These are phyloP conservation scores for Fusarium circinatum DNA, from an alignment of 2,329 filamentous ascomycete genomes.

Conservation along the genomic window DNA sequence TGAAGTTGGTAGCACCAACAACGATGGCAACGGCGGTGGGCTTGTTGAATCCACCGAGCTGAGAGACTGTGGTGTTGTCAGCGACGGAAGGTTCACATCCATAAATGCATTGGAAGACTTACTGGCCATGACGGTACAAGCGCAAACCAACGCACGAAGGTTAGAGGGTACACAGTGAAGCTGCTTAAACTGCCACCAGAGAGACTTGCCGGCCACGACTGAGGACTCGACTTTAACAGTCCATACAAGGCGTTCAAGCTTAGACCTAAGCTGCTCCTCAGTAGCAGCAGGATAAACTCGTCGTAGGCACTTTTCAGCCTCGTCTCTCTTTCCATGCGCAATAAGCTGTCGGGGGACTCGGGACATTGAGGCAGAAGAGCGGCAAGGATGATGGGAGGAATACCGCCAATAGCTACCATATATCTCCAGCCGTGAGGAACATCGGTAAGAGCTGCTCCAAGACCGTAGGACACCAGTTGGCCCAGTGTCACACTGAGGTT, in stretches of 20 bases:
- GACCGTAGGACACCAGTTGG: constrained; percentile 54
- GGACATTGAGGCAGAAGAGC: constrained; percentile 57
- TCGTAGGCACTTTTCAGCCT: constrained; percentile 51
- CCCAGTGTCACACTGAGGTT: constrained; percentile 58
- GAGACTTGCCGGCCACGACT: constrained; percentile 51
- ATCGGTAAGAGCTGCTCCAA: constrained; percentile 54
- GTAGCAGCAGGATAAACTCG: constrained; percentile 55
- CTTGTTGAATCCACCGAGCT: constrained; percentile 61
- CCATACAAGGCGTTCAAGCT: constrained; percentile 53
- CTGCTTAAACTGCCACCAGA: constrained; percentile 55
- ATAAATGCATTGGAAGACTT: constrained; percentile 54
- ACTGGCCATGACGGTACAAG: constrained; percentile 59
- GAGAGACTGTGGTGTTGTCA: constrained; percentile 61
- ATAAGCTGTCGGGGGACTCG: constrained; percentile 60
- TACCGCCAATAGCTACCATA: constrained; percentile 59
- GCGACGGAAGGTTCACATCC: constrained; percentile 55
- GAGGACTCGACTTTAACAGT: constrained; percentile 52
- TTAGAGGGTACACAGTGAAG: constrained; percentile 56
- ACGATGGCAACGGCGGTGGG: constrained; percentile 58
- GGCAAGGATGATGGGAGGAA: constrained; percentile 57
- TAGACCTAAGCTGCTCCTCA: constrained; percentile 54
- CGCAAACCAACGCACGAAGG: constrained; percentile 55
- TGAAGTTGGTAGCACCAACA: constrained; percentile 58
- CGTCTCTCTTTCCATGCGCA: constrained; percentile 52
- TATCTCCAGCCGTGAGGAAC: constrained; percentile 58